phyloP scores from a whole-genome alignment of 2,329 filamentous ascomycete genomes.

The Neopestalotiopsis sp. region DNA sequence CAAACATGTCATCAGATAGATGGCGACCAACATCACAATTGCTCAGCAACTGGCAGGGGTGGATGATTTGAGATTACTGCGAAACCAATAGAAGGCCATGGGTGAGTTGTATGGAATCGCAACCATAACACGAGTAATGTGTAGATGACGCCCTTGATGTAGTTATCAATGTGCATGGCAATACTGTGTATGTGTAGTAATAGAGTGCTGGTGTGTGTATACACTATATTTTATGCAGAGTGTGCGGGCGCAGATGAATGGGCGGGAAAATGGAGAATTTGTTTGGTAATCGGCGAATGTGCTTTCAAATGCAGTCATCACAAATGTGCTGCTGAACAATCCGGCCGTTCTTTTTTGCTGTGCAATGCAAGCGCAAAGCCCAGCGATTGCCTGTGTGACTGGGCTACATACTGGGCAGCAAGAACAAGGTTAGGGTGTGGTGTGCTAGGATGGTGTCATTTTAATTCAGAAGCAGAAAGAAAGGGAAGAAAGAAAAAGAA shows the following conservation, averaged over 20 bases:
- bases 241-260: not conserved
- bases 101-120: not conserved
- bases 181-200: not conserved
- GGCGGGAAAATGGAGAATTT: not conserved
- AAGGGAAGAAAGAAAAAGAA: not conserved
- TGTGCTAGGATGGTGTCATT: conserved; percentile 1
- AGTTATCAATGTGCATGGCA: not conserved
- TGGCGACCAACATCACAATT: not conserved
- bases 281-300: conserved; percentile 15
- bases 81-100: conserved; percentile 14
- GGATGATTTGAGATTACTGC: conserved; percentile 1
- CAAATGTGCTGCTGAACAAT: conserved; percentile 17
- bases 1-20: conserved; percentile 6
- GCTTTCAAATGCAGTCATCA: conserved; percentile 9
- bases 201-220: not conserved
- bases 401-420: not conserved
- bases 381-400: not conserved
- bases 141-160: not conserved
- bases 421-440: not conserved
- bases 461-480: not conserved
- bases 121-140: not conserved
- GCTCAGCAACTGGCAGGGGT: not conserved
- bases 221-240: not conserved
- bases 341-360: conserved; percentile 4
- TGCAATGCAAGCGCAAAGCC: not conserved